A percentile compares a stretch with the other conserved stretches of the same genome.
These are phyloP conservation scores for Chaetomium globosum DNA, from an alignment of 2,329 filamentous ascomycete species.

Conservation along the genomic window DNA sequence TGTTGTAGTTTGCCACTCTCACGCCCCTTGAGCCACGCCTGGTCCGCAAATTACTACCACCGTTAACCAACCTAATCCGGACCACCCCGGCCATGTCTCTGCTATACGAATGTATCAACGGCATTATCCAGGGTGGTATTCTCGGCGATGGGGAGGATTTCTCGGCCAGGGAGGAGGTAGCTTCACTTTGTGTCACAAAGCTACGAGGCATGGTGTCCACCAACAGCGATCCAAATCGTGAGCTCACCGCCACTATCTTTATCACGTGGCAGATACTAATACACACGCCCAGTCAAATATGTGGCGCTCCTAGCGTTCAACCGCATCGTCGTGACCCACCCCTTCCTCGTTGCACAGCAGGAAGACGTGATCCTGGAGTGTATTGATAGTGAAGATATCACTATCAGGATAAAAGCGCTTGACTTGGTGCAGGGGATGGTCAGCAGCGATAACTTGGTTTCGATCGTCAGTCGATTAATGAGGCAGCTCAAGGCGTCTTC, in stretches of 20 bases:
- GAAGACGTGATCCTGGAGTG: conserved; percentile 96
- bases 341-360: conserved; percentile 84
- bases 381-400: conserved; percentile 93
- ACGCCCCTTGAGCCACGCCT: conserved; percentile 90
- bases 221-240: conserved; percentile 89
- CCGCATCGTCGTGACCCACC: conserved; percentile 87
- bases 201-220: conserved; percentile 91
- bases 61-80: conserved; percentile 87
- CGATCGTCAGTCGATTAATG: conserved; percentile 84
- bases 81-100: conserved; percentile 98
- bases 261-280: conserved; percentile 12
- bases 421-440: conserved; percentile 95
- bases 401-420: conserved; percentile 88
- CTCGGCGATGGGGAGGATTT: conserved; percentile 79
- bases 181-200: conserved; percentile 87
- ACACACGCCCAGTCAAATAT: conserved; percentile 74
- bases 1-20: conserved; percentile 79
- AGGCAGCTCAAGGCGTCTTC: conserved; percentile 76
- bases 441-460: conserved; percentile 78
- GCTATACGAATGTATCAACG: conserved; percentile 96
- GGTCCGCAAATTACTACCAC: conserved; percentile 86
- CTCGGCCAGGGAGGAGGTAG: conserved; percentile 86
- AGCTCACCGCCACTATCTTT: conserved; percentile 44
- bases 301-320: conserved; percentile 94
- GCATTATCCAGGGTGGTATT: conserved; percentile 95